A percentile compares a stretch with the other conserved stretches of the same genome.
These are phyloP conservation scores for Parastagonospora nodorum DNA, from an alignment of 2,329 filamentous ascomycete species.

Conservation along the genomic window DNA sequence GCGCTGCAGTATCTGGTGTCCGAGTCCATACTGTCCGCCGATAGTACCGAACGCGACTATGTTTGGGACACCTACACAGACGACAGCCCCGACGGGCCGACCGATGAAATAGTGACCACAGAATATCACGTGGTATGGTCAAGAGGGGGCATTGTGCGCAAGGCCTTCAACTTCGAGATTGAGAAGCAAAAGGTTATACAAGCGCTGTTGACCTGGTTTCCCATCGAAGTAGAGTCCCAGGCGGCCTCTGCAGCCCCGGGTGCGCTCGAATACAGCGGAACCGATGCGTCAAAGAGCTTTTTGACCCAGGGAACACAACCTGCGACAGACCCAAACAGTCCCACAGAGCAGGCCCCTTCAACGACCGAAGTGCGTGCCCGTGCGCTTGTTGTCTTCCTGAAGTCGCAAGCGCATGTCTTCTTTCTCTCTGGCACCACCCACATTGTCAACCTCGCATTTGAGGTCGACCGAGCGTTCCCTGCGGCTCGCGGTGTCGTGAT, in stretches of 20 bases:
- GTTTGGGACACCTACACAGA: slow-evolving; percentile 71
- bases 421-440: slow-evolving; percentile 87
- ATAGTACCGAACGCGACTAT: slow-evolving; percentile 71
- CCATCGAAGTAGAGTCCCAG: slow-evolving; percentile 47
- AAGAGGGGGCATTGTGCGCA: slow-evolving; percentile 80
- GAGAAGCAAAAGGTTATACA: slow-evolving; percentile 88
- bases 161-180: slow-evolving; percentile 82
- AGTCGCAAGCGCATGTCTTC: slow-evolving; percentile 90
- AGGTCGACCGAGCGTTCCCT: slow-evolving; percentile 85
- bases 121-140: slow-evolving; percentile 84
- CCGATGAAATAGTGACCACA: slow-evolving; percentile 83
- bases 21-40: slow-evolving; percentile 74
- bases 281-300: slow-evolving; percentile 24
- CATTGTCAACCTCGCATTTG: slow-evolving; percentile 91
- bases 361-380: slow-evolving; percentile 39
- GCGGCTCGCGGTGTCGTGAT: slow-evolving; percentile 83
- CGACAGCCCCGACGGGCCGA: slow-evolving; percentile 52
- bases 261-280: slow-evolving; percentile 15
- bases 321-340: slow-evolving; percentile 31
- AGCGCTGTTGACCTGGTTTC: slow-evolving; percentile 83
- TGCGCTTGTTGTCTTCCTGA: slow-evolving; percentile 88
- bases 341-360: slow-evolving; percentile 19
- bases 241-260: slow-evolving; percentile 11
- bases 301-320: slow-evolving; percentile 43
- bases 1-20: slow-evolving; percentile 81